Evolutionary conservation across 495 filamentous ascomycete genomes (phyloP).

Genomic region (Neurospora sp.): DNA sequence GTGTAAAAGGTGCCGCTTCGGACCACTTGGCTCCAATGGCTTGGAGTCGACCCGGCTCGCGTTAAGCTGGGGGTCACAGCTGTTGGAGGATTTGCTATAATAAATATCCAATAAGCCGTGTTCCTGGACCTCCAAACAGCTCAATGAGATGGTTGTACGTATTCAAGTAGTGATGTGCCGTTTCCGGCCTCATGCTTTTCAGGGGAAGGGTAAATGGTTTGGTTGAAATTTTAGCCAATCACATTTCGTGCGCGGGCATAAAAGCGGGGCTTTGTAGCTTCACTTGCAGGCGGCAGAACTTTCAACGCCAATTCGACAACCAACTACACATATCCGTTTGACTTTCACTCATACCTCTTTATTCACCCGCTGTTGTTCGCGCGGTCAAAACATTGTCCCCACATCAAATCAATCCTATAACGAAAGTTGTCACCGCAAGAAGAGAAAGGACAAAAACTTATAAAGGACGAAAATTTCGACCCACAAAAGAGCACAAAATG

Average conservation of each 20-base stretch:
- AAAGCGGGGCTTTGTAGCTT: background rate
- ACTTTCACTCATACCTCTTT: background rate
- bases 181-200: background rate
- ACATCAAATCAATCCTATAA: background rate
- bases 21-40: background rate
- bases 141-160: background rate
- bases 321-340: background rate
- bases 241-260: background rate
- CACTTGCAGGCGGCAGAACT: background rate
- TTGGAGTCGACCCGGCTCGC: background rate
- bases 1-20: background rate
- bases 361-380: background rate
- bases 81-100: background rate
- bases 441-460: background rate
- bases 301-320: background rate
- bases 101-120: background rate
- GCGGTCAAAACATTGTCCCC: background rate
- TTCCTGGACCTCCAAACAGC: background rate
- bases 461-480: background rate
- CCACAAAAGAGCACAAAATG: constrained; percentile 9
- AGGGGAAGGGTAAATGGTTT: background rate
- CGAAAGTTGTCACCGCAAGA: background rate
- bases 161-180: background rate
- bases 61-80: background rate
- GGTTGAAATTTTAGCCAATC: background rate